These are phyloP conservation scores for Macrophomina pseudophaseolina DNA, from an alignment of 2,329 filamentous ascomycete species.

Conservation along the genomic window DNA sequence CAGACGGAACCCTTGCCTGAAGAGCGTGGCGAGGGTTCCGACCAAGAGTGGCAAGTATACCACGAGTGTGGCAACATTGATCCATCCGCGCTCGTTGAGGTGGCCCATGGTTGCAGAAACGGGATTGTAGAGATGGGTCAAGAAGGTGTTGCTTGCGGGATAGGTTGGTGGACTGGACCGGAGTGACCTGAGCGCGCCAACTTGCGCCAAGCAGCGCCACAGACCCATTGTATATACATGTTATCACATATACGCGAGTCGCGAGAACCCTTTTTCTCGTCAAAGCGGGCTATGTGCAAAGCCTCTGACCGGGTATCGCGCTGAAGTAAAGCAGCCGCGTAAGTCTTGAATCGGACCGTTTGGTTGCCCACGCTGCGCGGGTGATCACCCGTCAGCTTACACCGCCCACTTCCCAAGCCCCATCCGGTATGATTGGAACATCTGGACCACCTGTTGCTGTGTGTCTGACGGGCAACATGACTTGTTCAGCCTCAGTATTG, in stretches of 20 bases:
- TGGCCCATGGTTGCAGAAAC: not conserved
- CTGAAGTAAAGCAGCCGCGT: not conserved
- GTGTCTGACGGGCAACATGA: not conserved
- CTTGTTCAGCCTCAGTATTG: no score
- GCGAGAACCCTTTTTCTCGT: no score
- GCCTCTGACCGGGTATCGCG: not conserved
- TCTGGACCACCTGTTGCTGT: not conserved
- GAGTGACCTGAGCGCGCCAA: not conserved
- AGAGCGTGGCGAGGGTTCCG: not conserved
- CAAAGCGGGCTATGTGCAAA: not conserved
- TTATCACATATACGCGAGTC: no score
- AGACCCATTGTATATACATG: not conserved
- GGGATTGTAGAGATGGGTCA: not conserved
- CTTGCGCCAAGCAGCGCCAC: constrained; percentile 4
- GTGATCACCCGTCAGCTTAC: constrained; percentile 13
- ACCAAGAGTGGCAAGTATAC: not conserved
- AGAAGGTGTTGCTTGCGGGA: not conserved
- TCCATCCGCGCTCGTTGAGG: constrained; percentile 11
- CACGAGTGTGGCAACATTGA: constrained; percentile 3
- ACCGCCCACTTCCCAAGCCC: not conserved
- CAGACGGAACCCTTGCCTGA: not conserved
- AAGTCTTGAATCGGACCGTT: not conserved
- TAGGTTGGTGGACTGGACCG: not conserved
- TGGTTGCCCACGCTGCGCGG: not conserved
- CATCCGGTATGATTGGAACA: not conserved